phyloP scores from a whole-genome alignment of 257 asterid genomes.

The Oldenlandia corymbosa region DNA sequence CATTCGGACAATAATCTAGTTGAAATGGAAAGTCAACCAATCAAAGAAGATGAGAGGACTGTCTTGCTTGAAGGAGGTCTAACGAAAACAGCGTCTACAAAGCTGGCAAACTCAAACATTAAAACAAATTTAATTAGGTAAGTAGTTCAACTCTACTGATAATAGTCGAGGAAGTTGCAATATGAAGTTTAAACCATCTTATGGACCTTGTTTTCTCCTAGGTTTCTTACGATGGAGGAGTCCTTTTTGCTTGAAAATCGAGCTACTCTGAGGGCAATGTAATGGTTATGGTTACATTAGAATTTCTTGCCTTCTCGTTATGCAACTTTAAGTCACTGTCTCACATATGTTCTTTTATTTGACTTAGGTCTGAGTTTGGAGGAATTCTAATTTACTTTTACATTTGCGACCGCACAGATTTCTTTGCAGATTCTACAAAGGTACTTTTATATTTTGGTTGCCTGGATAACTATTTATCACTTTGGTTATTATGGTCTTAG shows the following conservation, averaged over 20 bases:
- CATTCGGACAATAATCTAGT: conserved; percentile 78
- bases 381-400: conserved; percentile 73
- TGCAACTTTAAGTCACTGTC: conserved; percentile 8
- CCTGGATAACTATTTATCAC: neutral
- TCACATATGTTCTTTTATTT: conserved; percentile 23
- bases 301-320: neutral
- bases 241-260: conserved; percentile 47
- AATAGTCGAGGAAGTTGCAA: conserved; percentile 12
- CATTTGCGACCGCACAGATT: conserved; percentile 80
- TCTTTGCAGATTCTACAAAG: conserved; percentile 85
- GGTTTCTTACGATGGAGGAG: conserved; percentile 49
- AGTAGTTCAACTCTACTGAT: conserved; percentile 10
- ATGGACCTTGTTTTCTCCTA: conserved; percentile 21
- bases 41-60: conserved; percentile 77
- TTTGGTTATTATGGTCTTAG: neutral
- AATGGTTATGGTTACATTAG: conserved; percentile 16
- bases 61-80: conserved; percentile 86
- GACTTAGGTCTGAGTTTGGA: conserved; percentile 86
- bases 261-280: conserved; percentile 43
- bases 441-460: conserved; percentile 26
- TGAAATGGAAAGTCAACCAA: conserved; percentile 51
- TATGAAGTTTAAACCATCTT: conserved; percentile 13
- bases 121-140: conserved; percentile 78
- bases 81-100: conserved; percentile 56
- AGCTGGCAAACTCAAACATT: conserved; percentile 49